Percentiles rank a stretch among this genome's conserved stretches.
These are phyloP conservation scores for Aspergillus piperis DNA, from an alignment of 2,329 filamentous ascomycete species.

Conservation along the genomic window DNA sequence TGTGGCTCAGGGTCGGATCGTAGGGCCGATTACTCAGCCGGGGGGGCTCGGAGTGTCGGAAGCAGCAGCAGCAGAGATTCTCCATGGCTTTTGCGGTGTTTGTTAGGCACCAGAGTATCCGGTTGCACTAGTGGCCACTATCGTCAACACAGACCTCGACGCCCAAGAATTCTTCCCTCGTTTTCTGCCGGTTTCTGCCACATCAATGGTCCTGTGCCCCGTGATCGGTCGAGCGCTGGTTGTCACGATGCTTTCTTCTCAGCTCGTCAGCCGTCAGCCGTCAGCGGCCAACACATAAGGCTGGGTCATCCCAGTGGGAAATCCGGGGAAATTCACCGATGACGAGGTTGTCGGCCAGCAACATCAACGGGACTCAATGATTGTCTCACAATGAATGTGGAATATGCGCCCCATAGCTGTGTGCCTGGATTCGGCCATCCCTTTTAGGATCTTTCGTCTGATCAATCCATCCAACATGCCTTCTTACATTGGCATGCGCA, in stretches of 20 bases:
- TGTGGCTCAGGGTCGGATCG: not conserved
- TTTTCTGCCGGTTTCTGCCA: constrained; percentile 2
- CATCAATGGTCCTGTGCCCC: not conserved
- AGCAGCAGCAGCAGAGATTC: not conserved
- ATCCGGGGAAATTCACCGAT: not conserved
- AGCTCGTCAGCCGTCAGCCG: not conserved
- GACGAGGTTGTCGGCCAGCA: not conserved
- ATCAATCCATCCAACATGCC: not conserved
- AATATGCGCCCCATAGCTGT: not conserved
- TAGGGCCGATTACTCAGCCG: constrained; percentile 1
- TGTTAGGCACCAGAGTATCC: constrained; percentile 21
- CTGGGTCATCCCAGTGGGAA: not conserved
- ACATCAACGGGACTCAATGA: not conserved
- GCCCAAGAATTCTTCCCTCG: not conserved
- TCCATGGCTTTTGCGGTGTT: not conserved
- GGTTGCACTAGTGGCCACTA: constrained; percentile 2
- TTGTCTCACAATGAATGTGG: not conserved
- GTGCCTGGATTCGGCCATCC: not conserved
- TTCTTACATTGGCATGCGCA: not conserved
- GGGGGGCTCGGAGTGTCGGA: constrained; percentile 5
- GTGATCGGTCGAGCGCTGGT: not conserved
- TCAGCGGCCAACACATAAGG: not conserved
- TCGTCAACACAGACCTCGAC: not conserved
- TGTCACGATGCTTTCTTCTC: too few relatives aligned
- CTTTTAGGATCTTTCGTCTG: not conserved